Base-by-base conservation (phyloP, 2,329 filamentous ascomycete genomes). In the Pseudogymnoascus sp. region DNA sequence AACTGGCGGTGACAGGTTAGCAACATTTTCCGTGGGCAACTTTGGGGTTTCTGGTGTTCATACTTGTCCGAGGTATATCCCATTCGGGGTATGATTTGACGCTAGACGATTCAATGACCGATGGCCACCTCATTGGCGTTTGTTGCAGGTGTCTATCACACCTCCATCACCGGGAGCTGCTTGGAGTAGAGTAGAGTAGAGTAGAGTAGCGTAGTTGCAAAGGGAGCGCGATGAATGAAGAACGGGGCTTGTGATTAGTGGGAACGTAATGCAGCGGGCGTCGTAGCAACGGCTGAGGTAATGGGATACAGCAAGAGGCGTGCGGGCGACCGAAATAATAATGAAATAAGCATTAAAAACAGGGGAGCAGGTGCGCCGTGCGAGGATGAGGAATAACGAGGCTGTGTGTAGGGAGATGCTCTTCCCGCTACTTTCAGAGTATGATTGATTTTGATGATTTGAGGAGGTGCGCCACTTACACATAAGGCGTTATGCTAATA, bases 51-150 rank as follows among this genome's bases (percentile, higher is more conserved):
- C 32, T 16, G n/a, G 28, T 4, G 9, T 20, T 14, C 47, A 20
- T 20, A 54, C 47, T 54, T 54, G 47, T 54, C 47, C 25, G 47
- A 54, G 47, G 47, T 54, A 32, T 54, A 54, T 54, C 47, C 47
- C 47, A 54, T 54, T 32, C 47, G 47, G 47, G 47, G 47, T 54
- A 54, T 16, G 25, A 28, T 54, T 20, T 54, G 47, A 20, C 28
- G 47, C 47, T 54, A 54, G 47, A 54, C 32, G 47, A 54, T 54
- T 34, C 28, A 54, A 54, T 32, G 47, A 54, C 47, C 9, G 47
- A 32, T 32, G 28, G 47, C 9, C 47, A 16, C 47, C 47, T 54
- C 47, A 54, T 54, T 54, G 25, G 47, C 4, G 47, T 25, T 54
- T 54, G 28, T 20, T 54, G 6, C 28, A 54, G 47, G 47, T 20